Base-by-base conservation (phyloP, 2,329 filamentous ascomycete species). In the Fusarium verticillioides region DNA sequence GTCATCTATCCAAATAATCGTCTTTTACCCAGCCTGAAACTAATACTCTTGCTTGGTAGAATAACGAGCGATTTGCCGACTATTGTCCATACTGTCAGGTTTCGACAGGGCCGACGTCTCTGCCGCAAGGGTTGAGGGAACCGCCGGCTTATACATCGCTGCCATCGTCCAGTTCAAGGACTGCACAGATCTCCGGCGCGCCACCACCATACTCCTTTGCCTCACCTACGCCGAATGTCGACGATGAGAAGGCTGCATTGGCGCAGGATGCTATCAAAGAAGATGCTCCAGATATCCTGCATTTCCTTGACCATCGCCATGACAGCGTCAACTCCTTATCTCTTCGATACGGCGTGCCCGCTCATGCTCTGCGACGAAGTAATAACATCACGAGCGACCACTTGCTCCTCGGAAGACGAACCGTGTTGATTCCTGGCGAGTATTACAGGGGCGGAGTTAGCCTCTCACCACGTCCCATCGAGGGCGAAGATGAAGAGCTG, bases 31-130 rank as follows among this genome's bases (percentile, higher is more conserved):
- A 59, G 37, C 23, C 40, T 43, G 44, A 36, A 23, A 58, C 71
- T 77, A 47, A 76, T 65, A 43, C 28, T 44, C 26, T 21, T 28
- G 34, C 34, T 10, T 34, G 42, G 36, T 73, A 90, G 88, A 83
- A 88, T 52, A 94, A 94, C 79, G 84, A 86, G 36, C 90, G 93
- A 44, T 95, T 94, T 82, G 87, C 87, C 60, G 84, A 85, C 39
- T 90, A 90, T 79, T 90, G 90, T 79, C 93, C 93, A 1, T 96
- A 93, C 81, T 96, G 94, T 80, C 94, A 96, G 81, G 88, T 94
- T 75, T 91, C 91, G 9, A 87, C 84, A 49, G 84, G 82, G 9
- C 89, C 91, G 6, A 89, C 89, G 26, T 77, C 82, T 12, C 81
- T 91, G 7, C 85, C 90, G 4, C 90, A 90, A 81, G 90, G 91